A percentile compares a stretch with the other conserved stretches of the same genome.
Evolutionary conservation across 768 basidiomycete species (phyloP).

Genomic region (Boletus insuetus): DNA sequence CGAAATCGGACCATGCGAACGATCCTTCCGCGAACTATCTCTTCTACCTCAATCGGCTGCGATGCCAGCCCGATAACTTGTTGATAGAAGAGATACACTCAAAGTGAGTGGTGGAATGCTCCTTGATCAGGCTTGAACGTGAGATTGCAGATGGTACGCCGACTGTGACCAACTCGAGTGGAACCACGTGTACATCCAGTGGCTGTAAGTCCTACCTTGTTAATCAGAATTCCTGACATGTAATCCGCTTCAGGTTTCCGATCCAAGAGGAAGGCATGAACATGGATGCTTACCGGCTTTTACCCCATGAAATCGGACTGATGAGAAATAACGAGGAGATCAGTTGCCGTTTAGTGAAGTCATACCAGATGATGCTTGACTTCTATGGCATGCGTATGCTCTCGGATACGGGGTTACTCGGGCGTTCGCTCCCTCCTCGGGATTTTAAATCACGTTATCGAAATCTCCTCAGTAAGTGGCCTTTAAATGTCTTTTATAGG

Average conservation of each 20-base stretch:
- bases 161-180: conserved; percentile 61
- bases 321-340: conserved; percentile 53
- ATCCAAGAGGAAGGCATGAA: conserved; percentile 77
- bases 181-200: conserved; percentile 75
- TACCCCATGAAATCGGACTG: conserved; percentile 56
- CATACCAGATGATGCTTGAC: conserved; percentile 74
- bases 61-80: conserved; percentile 60
- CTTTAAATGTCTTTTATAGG: not conserved
- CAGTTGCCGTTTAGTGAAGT: conserved; percentile 49
- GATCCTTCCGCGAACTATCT: conserved; percentile 43
- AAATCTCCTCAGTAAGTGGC: conserved; percentile 63
- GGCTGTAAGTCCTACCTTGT: conserved; percentile 53
- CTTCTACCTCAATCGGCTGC: conserved; percentile 58
- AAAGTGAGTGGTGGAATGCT: conserved; percentile 37
- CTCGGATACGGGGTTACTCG: conserved; percentile 55
- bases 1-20: conserved; percentile 3
- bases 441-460: conserved; percentile 54
- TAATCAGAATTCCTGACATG: not conserved
- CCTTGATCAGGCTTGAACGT: not conserved
- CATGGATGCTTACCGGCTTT: conserved; percentile 61
- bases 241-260: conserved; percentile 50
- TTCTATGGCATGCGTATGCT: conserved; percentile 76
- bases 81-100: conserved; percentile 63
- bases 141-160: conserved; percentile 54
- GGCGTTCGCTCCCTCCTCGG: conserved; percentile 46